phyloP scores from a whole-genome alignment of 495 filamentous ascomycete genomes.

The Podospora fimiseda region DNA sequence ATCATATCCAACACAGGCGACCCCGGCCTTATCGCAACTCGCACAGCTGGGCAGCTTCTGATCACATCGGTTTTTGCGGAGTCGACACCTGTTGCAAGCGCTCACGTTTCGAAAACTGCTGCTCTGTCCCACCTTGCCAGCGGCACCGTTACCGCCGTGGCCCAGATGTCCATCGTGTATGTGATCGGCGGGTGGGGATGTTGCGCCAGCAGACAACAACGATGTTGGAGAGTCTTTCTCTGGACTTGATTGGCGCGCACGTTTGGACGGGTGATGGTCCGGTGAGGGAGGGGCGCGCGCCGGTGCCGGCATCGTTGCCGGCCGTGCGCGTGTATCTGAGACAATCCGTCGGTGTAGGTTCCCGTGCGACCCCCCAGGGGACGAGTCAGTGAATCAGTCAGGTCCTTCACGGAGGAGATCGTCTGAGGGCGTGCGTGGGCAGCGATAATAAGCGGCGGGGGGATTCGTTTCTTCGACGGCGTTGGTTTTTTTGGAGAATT shows the following conservation, averaged over 20 bases:
- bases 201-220: slow-evolving; percentile 22
- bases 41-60: slow-evolving; percentile 85
- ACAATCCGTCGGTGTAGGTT: no score
- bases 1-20: slow-evolving; percentile 90
- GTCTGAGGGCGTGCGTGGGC: no score
- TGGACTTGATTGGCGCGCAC: slow-evolving; percentile 43
- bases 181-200: slow-evolving; percentile 30
- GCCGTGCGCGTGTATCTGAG: no score
- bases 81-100: slow-evolving; percentile 86
- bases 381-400: no score
- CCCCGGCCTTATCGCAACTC: slow-evolving; percentile 81
- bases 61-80: slow-evolving; percentile 92
- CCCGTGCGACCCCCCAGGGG: no score
- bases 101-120: slow-evolving; percentile 84
- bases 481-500: no score
- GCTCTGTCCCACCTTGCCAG: slow-evolving; percentile 41
- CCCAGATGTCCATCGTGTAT: slow-evolving; percentile 21
- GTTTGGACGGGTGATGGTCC: slow-evolving; percentile 41
- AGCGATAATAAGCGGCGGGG: no score
- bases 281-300: slow-evolving; percentile 40
- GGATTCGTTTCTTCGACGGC: no score
- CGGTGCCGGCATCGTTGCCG: slow-evolving; percentile 30
- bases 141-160: slow-evolving; percentile 5
- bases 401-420: no score
- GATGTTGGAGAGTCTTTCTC: slow-evolving; percentile 41